Percentiles rank a stretch among this genome's conserved stretches.
These are phyloP conservation scores for Cunninghamia lanceolata DNA, from an alignment of 75 land plant genomes.

Conservation along the genomic window DNA sequence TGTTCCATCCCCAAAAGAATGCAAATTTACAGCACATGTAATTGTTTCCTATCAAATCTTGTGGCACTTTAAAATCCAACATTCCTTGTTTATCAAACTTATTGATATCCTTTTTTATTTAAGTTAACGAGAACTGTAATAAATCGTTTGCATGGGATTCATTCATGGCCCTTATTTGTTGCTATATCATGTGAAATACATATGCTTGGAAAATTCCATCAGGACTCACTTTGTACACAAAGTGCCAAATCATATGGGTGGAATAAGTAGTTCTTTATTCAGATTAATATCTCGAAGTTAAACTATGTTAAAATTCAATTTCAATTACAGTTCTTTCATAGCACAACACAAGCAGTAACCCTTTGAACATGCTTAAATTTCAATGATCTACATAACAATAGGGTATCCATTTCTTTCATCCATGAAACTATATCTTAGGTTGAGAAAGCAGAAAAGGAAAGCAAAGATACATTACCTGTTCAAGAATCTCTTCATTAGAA, in stretches of 20 bases:
- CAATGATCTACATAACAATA: background rate
- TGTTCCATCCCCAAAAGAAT: too few species aligned
- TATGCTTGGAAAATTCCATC: background rate
- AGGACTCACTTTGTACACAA: background rate
- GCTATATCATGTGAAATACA: background rate
- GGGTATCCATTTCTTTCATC: background rate
- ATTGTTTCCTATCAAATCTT: background rate
- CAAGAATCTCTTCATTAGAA: conserved; percentile 81
- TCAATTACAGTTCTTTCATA: background rate
- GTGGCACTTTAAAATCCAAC: background rate
- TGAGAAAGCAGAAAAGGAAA: background rate
- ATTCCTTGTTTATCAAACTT: background rate
- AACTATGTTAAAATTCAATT: background rate
- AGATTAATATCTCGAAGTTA: background rate
- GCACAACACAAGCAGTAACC: background rate
- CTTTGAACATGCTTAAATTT: background rate
- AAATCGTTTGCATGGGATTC: background rate
- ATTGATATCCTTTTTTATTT: background rate
- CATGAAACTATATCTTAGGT: background rate
- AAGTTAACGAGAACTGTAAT: too few species aligned
- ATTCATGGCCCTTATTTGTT: background rate
- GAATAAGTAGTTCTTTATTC: background rate
- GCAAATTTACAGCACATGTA: too few species aligned
- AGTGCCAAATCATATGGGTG: background rate
- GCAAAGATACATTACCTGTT: conserved; percentile 52